These are phyloP conservation scores for Chenopodium album DNA, from an alignment of 148 eudicot genomes.

Conservation along the genomic window DNA sequence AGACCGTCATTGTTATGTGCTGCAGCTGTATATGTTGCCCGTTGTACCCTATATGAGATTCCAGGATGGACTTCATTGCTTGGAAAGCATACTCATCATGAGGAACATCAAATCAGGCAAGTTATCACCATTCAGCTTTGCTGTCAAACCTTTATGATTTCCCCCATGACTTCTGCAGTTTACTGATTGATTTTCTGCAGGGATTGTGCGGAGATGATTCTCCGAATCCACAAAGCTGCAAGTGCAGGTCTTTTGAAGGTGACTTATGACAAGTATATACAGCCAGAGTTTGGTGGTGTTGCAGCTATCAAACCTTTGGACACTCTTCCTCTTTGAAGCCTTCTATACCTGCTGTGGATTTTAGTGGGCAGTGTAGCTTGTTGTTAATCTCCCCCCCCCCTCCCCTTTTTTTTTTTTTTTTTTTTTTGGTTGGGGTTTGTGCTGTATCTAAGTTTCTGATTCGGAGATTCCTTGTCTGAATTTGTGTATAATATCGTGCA, in stretches of 20 bases:
- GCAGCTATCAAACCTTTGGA: constrained; percentile 59
- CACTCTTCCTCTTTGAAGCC: constrained; percentile 45
- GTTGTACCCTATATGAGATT: constrained; percentile 54
- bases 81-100: constrained; percentile 52
- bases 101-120: constrained; percentile 66
- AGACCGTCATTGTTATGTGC: constrained; percentile 84
- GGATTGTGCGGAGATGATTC: constrained; percentile 73
- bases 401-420: neutral
- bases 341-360: constrained; percentile 1
- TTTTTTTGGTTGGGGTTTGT: neutral
- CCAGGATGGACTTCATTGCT: constrained; percentile 80
- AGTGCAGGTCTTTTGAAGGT: constrained; percentile 50
- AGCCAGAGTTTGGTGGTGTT: constrained; percentile 41
- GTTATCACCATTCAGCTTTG: neutral
- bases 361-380: constrained; percentile 1
- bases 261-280: constrained; percentile 58
- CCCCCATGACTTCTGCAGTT: neutral
- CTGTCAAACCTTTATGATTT: neutral
- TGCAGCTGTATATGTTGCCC: constrained; percentile 80
- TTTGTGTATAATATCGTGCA: neutral
- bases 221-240: constrained; percentile 68
- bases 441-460: neutral
- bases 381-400: neutral
- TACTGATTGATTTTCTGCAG: constrained; percentile 35
- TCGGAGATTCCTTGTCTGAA: neutral